Percentiles rank a stretch among this genome's conserved stretches.
Conservation (phyloP, 306 rosid genomes). For the Crotalaria pallida region DNA sequence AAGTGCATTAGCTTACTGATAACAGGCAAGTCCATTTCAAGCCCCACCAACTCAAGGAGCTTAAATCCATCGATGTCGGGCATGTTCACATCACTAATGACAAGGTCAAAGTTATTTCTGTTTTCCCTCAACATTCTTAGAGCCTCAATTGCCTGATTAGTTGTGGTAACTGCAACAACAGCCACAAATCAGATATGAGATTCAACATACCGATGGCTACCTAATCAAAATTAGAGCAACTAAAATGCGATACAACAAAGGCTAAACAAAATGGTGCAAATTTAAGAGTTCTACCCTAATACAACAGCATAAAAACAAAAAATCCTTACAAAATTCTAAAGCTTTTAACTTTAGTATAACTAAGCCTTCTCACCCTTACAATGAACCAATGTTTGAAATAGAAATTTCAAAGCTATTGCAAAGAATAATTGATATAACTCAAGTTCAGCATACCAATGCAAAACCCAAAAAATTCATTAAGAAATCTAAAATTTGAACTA, state of each 20-base stretch:
- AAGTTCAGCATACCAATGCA: background rate
- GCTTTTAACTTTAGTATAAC: background rate
- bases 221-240: conserved; percentile 4
- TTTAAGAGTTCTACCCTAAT: background rate
- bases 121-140: conserved; percentile 74
- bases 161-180: conserved; percentile 59
- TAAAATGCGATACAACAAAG: background rate
- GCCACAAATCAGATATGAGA: conserved; percentile 20
- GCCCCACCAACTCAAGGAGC: conserved; percentile 86
- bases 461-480: background rate
- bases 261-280: background rate
- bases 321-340: no score
- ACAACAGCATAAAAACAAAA: no score
- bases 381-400: background rate
- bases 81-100: conserved; percentile 84
- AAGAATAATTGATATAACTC: background rate
- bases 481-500: background rate
- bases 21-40: conserved; percentile 93
- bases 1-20: conserved; percentile 53
- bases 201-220: background rate
- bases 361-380: background rate
- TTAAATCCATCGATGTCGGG: conserved; percentile 94
- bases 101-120: conserved; percentile 66
- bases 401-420: background rate
- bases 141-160: conserved; percentile 61